These are phyloP conservation scores for Westerdykella sp. DNA, from an alignment of 2,329 filamentous ascomycete genomes.

Conservation along the genomic window DNA sequence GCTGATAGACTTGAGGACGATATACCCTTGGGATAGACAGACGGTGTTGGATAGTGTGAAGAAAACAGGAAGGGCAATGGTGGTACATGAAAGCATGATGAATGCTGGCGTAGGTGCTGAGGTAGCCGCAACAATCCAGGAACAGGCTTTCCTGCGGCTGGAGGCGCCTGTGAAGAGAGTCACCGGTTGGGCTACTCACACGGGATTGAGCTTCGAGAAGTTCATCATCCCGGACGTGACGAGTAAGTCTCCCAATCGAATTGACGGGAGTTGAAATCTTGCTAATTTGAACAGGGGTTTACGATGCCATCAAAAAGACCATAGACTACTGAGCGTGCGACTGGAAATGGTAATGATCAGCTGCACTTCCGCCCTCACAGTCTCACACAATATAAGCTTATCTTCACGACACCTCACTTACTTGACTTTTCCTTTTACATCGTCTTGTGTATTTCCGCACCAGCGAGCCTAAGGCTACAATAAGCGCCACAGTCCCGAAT, in stretches of 20 bases:
- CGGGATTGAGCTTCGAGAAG: slow-evolving; percentile 67
- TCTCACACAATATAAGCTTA: no score
- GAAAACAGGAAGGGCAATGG: slow-evolving; percentile 79
- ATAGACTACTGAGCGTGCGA: slow-evolving; percentile 39
- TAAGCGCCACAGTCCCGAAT: no score
- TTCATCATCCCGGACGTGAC: slow-evolving; percentile 74
- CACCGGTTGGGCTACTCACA: slow-evolving; percentile 84
- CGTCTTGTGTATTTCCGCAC: no score
- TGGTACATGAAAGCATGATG: slow-evolving; percentile 89
- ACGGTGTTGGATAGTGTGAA: slow-evolving; percentile 74
- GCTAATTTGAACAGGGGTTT: slow-evolving; percentile 34
- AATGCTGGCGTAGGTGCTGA: slow-evolving; percentile 87
- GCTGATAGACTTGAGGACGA: slow-evolving; percentile 78
- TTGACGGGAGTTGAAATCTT: neutral
- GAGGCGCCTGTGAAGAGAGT: slow-evolving; percentile 82
- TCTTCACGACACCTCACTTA: no score
- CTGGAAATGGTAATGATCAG: no score
- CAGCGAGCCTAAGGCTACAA: no score
- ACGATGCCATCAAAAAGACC: slow-evolving; percentile 44
- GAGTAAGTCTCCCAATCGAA: slow-evolving; percentile 53
- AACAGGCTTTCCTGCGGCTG: slow-evolving; percentile 74
- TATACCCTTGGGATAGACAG: slow-evolving; percentile 87
- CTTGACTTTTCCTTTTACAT: no score
- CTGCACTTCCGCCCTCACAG: no score
- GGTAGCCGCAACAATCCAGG: slow-evolving; percentile 81